Conservation (phyloP, 2,329 filamentous ascomycete genomes). For the Pleurostoma richardsiae region DNA sequence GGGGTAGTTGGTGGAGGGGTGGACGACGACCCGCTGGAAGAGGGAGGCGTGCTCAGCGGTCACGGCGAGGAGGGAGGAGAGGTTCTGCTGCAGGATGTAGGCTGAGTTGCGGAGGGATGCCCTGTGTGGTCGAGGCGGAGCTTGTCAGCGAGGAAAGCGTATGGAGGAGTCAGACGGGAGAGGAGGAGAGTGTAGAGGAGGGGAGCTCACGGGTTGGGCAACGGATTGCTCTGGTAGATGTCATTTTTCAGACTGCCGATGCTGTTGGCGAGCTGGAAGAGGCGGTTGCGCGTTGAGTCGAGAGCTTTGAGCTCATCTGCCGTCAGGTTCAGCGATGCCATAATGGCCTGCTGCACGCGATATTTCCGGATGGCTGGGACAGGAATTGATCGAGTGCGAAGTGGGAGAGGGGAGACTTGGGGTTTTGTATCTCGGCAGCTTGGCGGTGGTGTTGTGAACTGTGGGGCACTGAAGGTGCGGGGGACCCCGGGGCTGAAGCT, state of each 20-base stretch:
- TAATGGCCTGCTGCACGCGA: conserved; percentile 4
- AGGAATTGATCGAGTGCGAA: too few relatives aligned
- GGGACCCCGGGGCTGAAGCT: too few relatives aligned
- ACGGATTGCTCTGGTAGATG: conserved; percentile 56
- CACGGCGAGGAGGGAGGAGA: conserved; percentile 61
- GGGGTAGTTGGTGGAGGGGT: conserved; percentile 71
- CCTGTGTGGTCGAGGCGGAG: conserved; percentile 31
- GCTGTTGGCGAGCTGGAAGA: conserved; percentile 64
- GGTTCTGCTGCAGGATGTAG: conserved; percentile 65
- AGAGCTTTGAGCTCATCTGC: conserved; percentile 62
- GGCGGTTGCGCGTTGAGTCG: conserved; percentile 64
- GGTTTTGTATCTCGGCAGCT: too few relatives aligned
- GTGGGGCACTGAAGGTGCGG: too few relatives aligned
- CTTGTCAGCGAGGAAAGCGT: background rate
- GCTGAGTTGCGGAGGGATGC: conserved; percentile 68
- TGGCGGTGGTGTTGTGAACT: too few relatives aligned
- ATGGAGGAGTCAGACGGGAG: background rate
- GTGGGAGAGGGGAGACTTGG: too few relatives aligned
- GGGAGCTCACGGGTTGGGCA: conserved; percentile 58
- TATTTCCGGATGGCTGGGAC: too few relatives aligned
- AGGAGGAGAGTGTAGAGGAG: background rate
- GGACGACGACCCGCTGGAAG: conserved; percentile 65
- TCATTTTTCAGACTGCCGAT: conserved; percentile 59
- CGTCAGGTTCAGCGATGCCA: conserved; percentile 43
- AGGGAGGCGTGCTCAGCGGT: conserved; percentile 61